phyloP scores from a whole-genome alignment of 1,284 basidiomycete species.

The Cryptococcus wingfieldii region DNA sequence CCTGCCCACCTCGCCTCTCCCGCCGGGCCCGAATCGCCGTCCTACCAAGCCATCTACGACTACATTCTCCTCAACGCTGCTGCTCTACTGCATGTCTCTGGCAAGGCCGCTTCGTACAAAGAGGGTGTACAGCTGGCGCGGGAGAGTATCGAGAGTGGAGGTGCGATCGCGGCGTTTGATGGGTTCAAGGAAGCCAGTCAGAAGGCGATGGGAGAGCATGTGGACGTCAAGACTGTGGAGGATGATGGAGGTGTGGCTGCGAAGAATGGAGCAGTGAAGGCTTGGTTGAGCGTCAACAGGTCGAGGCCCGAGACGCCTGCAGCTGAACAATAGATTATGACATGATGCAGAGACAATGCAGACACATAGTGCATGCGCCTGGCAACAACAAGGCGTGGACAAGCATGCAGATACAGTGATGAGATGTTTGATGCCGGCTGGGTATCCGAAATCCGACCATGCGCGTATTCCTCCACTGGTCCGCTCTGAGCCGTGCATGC shows the following conservation, averaged over 20 bases:
- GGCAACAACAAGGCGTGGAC: too few species aligned
- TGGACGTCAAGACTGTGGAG: conserved; percentile 32
- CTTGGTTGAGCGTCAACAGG: conserved; percentile 35
- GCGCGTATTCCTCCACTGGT: too few species aligned
- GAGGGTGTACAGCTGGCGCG: conserved; percentile 70
- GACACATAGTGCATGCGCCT: too few species aligned
- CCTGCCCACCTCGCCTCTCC: conserved; percentile 44
- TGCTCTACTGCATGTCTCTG: conserved; percentile 74
- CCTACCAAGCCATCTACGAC: conserved; percentile 62
- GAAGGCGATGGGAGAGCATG: conserved; percentile 45
- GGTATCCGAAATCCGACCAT: too few species aligned
- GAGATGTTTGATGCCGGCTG: too few species aligned
- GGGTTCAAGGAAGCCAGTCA: conserved; percentile 52
- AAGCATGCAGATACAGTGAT: too few species aligned
- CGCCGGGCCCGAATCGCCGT: conserved; percentile 51
- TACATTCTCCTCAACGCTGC: conserved; percentile 83
- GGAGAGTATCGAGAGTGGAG: conserved; percentile 67
- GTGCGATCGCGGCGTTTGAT: conserved; percentile 68
- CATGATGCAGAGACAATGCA: too few species aligned
- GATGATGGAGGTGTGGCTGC: conserved; percentile 50
- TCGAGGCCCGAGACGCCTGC: background rate
- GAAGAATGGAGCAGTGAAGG: conserved; percentile 47
- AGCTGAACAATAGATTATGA: background rate
- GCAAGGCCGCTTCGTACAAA: conserved; percentile 63
- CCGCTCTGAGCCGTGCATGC: too few species aligned